Base-by-base conservation (phyloP, 1,284 basidiomycete genomes). In the Ceratobasidium theobromae region DNA sequence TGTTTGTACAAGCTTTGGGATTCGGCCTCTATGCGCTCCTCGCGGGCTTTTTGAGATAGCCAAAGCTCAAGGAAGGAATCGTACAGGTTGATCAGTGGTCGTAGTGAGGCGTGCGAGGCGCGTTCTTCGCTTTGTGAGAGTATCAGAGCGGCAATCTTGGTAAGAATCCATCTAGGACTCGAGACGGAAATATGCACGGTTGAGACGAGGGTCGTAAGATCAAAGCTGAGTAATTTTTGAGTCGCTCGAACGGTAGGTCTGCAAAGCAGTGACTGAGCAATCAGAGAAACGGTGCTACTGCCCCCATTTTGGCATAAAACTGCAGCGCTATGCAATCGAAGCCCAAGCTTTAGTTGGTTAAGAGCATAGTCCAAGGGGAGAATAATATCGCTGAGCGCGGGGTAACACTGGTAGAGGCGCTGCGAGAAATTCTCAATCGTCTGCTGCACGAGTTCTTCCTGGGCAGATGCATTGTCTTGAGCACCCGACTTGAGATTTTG, bases 1-100 rank as follows among this genome's bases (percentile, higher is more conserved):
- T 82, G 81, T 41, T 89, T 88, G 80, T 98, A 99, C 18, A 99
- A 76, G 53, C 90, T 91, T 32, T 85, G 84, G 0, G 86, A 82
- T 35, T 86, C 86, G 41, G 84, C 82, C 40, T 85, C 84, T 18
- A 79, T 81, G 70, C 91, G 83, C 48, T 84, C 82, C 68, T 88
- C 86, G 67, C 84, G 85, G 28, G 86, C 84, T 43, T 86, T 84
- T 72, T 97, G 91, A 35, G 89, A 85, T 33, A 86, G 81, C 95
- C 95, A 98, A 6, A 96, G 81, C 21, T 86, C 82, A 66, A 87
- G 83, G 0, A 88, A 80, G 71, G 89, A 86, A 66, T 93, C 88
- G 72, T 93, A 95, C 6, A 82, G 74, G 2, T 62, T 51, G n/a
- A 27, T 52, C 9, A 64, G 32, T 4, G 4, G 48, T 18, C 18